A percentile compares a stretch with the other conserved stretches of the same genome.
phyloP scores from a whole-genome alignment of 1,139 yeast species.

The Yamadazyma jaroonii region DNA sequence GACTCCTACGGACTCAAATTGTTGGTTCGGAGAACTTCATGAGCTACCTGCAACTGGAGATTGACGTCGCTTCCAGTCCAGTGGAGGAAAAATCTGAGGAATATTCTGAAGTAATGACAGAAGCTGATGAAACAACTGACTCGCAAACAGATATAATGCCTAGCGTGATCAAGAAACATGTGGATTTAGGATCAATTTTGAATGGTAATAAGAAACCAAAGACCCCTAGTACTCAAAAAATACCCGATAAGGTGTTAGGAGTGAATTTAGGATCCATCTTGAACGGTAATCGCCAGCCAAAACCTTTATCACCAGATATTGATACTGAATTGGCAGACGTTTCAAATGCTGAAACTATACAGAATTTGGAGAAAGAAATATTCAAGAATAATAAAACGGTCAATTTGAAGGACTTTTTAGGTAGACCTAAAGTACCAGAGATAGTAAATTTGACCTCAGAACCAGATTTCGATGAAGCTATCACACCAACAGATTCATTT shows the following conservation, averaged over 20 bases:
- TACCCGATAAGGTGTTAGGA: background rate
- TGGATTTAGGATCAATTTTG: conserved; percentile 2
- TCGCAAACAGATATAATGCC: background rate
- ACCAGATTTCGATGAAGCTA: background rate
- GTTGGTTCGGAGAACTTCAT: conserved; percentile 3
- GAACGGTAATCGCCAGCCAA: background rate
- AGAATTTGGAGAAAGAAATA: conserved; percentile 34
- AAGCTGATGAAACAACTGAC: background rate
- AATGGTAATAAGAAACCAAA: conserved; percentile 5
- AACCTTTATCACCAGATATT: background rate
- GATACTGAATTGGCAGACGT: background rate
- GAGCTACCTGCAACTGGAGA: conserved; percentile 5
- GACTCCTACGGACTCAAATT: conserved; percentile 1
- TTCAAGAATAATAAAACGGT: conserved; percentile 21
- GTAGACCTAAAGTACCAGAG: conserved; percentile 4
- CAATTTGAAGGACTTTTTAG: conserved; percentile 30
- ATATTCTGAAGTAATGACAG: too few species aligned
- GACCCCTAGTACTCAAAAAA: background rate
- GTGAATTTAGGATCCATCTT: background rate
- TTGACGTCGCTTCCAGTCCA: background rate
- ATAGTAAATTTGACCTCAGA: conserved; percentile 2
- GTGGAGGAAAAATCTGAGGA: too few species aligned
- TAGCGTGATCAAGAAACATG: background rate
- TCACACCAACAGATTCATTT: too few species aligned
- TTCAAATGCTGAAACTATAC: conserved; percentile 2